Conservation (phyloP, 768 basidiomycete species). For the Mycena olivaceomarginata region DNA sequence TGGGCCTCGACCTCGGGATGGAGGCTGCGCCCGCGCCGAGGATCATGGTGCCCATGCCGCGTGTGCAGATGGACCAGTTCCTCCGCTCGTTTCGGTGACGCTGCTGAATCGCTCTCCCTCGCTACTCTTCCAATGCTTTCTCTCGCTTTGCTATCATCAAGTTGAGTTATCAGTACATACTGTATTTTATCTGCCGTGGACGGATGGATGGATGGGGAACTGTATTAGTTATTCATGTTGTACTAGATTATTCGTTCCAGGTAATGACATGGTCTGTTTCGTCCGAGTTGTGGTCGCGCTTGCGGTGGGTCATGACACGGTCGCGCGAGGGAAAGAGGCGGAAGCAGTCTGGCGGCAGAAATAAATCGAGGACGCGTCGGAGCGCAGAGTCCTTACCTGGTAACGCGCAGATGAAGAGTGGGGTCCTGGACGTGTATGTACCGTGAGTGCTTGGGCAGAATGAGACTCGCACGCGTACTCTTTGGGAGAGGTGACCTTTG, state of each 20-base stretch:
- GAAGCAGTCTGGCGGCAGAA: conserved; percentile 70
- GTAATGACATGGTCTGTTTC: conserved; percentile 77
- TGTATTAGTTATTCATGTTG: conserved; percentile 31
- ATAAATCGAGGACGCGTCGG: not conserved
- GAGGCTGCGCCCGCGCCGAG: conserved; percentile 15
- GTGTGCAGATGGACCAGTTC: conserved; percentile 31
- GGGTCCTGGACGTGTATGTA: conserved; percentile 68
- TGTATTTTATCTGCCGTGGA: conserved; percentile 35
- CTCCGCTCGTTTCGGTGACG: conserved; percentile 33
- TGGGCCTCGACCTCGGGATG: conserved; percentile 39
- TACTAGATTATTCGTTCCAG: conserved; percentile 75
- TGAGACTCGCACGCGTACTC: conserved; percentile 71
- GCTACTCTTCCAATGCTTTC: conserved; percentile 1
- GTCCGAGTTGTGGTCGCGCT: conserved; percentile 82
- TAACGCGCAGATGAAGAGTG: conserved; percentile 87
- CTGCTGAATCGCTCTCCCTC: not conserved
- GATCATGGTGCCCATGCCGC: conserved; percentile 44
- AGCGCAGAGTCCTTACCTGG: conserved; percentile 61
- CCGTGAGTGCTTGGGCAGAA: conserved; percentile 4
- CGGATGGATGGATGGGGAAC: conserved; percentile 30
- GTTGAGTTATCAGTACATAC: conserved; percentile 10
- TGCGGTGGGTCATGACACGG: conserved; percentile 81
- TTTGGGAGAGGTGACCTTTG: conserved; percentile 77
- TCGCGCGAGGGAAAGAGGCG: conserved; percentile 85
- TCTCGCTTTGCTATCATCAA: conserved; percentile 17